Conservation (phyloP, 495 filamentous ascomycete species). For the Trichoderma orchidacearum region DNA sequence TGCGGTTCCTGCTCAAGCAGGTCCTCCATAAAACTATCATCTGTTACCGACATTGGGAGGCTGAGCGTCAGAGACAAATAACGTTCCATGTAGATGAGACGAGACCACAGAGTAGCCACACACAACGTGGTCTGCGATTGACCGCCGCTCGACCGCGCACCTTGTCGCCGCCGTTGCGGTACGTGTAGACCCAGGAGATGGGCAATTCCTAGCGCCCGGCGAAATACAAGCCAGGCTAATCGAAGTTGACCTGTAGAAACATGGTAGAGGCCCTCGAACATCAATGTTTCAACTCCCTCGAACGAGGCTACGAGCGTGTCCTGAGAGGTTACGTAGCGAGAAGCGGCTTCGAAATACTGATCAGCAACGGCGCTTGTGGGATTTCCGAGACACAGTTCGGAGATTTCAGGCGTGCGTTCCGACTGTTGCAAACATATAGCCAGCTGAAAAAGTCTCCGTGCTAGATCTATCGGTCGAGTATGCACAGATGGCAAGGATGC, state of each 20-base stretch:
- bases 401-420: conserved; percentile 1
- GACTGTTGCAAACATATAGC: conserved; percentile 17
- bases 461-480: conserved; percentile 13
- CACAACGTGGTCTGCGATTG: background rate
- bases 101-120: conserved; percentile 2
- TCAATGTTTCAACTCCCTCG: conserved; percentile 1
- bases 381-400: conserved; percentile 4
- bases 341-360: conserved; percentile 12
- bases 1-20: conserved; percentile 2
- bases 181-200: background rate
- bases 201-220: conserved; percentile 1
- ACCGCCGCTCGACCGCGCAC: background rate
- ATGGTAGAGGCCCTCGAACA: conserved; percentile 2
- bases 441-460: conserved; percentile 13
- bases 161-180: background rate
- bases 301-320: conserved; percentile 11
- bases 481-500: background rate
- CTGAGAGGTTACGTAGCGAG: conserved; percentile 14
- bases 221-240: conserved; percentile 1
- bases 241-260: background rate
- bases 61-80: background rate
- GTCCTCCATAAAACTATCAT: background rate
- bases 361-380: conserved; percentile 4
- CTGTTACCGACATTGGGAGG: background rate
- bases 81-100: conserved; percentile 1